A percentile compares a stretch with the other conserved stretches of the same genome.
These are phyloP conservation scores for Orobanche coerulescens DNA, from an alignment of 257 asterid species.

Conservation along the genomic window DNA sequence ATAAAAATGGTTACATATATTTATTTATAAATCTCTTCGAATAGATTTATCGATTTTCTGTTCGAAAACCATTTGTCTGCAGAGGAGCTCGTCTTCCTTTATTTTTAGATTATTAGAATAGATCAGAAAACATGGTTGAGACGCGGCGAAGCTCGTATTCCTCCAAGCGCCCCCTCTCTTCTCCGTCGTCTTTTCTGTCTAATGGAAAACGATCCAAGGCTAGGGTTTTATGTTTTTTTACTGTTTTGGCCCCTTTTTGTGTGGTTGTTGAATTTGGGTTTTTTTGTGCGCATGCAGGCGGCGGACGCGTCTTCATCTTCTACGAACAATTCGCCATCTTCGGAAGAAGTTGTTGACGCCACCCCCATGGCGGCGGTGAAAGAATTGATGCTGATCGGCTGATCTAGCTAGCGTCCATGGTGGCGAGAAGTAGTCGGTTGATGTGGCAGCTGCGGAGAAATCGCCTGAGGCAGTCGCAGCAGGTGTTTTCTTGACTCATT, in stretches of 20 bases:
- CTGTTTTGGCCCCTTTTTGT: slow-evolving; percentile 1
- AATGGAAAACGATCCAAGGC: slow-evolving; percentile 87
- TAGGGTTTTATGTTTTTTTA: slow-evolving; percentile 26
- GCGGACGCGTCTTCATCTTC: too few species aligned
- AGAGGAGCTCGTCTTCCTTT: too few species aligned
- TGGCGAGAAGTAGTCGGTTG: slow-evolving; percentile 39
- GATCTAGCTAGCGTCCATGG: slow-evolving; percentile 49
- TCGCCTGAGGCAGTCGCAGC: too few species aligned
- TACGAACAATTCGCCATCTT: too few species aligned
- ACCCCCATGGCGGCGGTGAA: slow-evolving; percentile 31
- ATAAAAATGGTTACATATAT: not conserved
- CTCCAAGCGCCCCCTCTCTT: slow-evolving; percentile 62
- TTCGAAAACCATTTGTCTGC: slow-evolving; percentile 12
- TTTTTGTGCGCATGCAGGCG: too few species aligned
- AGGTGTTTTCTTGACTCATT: too few species aligned
- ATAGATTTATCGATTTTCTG: slow-evolving; percentile 19
- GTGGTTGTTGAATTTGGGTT: too few species aligned
- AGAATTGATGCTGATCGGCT: slow-evolving; percentile 67
- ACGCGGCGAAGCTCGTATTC: too few species aligned
- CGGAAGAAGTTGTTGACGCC: too few species aligned
- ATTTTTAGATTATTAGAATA: too few species aligned
- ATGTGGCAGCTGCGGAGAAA: slow-evolving; percentile 34
- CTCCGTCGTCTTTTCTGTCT: slow-evolving; percentile 57
- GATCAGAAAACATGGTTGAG: too few species aligned
- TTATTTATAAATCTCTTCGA: not conserved